phyloP scores from a whole-genome alignment of 306 rosid species.

The cucumber (Cucumis sativus) region Cucumber_9930_V3 NC_026658.2:2988001-2988500 shows the following conservation, averaged over 20 bases:
- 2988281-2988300: not conserved
- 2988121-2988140: no score
- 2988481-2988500: not conserved
- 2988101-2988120: no score
- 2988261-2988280: not conserved
- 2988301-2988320: not conserved
- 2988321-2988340: not conserved
- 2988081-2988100: not conserved
- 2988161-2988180: no score
- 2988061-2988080: not conserved
- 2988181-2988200: no score
- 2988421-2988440: no score
- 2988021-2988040: not conserved
- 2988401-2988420: not conserved
- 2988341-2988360: no score
- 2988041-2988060: not conserved
- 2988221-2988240: no score
- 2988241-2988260: no score
- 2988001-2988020: not conserved
- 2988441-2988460: no score
- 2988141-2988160: no score
- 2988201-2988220: no score
- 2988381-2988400: not conserved
- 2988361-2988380: not conserved
- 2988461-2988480: no score